phyloP scores from a whole-genome alignment of 2,329 filamentous ascomycete species.

The Stromatinia cepivora region DNA sequence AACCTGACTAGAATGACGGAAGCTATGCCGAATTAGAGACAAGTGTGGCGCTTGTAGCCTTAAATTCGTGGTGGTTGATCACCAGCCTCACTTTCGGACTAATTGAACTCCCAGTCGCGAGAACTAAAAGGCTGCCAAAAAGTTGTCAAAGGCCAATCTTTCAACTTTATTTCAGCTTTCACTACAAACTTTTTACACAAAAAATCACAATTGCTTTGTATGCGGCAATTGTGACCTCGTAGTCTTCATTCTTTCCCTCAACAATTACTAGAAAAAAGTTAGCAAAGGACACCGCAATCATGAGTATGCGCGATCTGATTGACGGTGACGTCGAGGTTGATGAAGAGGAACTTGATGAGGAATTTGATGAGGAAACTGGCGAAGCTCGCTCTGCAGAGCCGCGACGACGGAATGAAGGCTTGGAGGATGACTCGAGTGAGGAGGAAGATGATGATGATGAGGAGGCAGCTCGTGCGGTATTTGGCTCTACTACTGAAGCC shows the following conservation, averaged over 20 bases:
- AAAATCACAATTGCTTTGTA: slow-evolving; percentile 2
- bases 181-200: not conserved
- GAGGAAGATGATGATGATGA: slow-evolving; percentile 92
- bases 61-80: not conserved
- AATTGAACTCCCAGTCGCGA: slow-evolving; percentile 15
- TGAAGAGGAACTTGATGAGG: slow-evolving; percentile 81
- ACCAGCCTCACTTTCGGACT: slow-evolving; percentile 1
- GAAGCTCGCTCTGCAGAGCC: slow-evolving; percentile 47
- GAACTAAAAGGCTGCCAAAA: slow-evolving; percentile 25
- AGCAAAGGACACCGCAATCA: slow-evolving; percentile 43
- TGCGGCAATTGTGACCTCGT: slow-evolving; percentile 5
- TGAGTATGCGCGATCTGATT: slow-evolving; percentile 77
- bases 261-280: slow-evolving; percentile 14
- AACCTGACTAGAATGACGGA: not conserved
- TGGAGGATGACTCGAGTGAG: slow-evolving; percentile 78
- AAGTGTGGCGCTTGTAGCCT: not conserved
- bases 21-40: not conserved
- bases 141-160: slow-evolving; percentile 18
- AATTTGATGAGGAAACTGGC: slow-evolving; percentile 74
- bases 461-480: slow-evolving; percentile 75
- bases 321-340: slow-evolving; percentile 84
- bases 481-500: slow-evolving; percentile 31
- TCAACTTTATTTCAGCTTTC: slow-evolving; percentile 11
- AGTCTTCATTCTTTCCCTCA: not conserved
- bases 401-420: slow-evolving; percentile 45